These are phyloP conservation scores for Candida coleopterorum DNA, from an alignment of 805 yeast genomes.

Conservation along the genomic window DNA sequence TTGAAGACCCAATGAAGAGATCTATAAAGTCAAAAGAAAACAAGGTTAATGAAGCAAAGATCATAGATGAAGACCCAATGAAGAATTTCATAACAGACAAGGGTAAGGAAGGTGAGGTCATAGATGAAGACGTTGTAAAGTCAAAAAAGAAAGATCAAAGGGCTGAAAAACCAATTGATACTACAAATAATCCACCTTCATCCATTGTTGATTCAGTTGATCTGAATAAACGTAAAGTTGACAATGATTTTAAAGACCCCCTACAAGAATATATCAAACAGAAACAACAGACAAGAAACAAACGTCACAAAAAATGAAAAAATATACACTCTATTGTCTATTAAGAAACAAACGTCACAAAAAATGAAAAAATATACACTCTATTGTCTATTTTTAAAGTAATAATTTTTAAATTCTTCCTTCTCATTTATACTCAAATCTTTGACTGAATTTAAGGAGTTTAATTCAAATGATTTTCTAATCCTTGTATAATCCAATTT, in stretches of 20 bases:
- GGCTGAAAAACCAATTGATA: too few species aligned
- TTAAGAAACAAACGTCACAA: not conserved
- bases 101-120: not conserved
- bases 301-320: not conserved
- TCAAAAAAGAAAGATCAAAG: not conserved
- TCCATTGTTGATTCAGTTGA: not conserved
- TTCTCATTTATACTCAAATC: constrained; percentile 28
- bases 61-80: not conserved
- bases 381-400: too few species aligned
- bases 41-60: not conserved
- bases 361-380: too few species aligned
- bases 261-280: constrained; percentile 1
- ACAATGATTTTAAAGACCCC: constrained; percentile 16
- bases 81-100: not conserved
- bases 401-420: constrained; percentile 23
- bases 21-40: constrained; percentile 10
- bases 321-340: too few species aligned
- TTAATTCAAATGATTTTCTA: constrained; percentile 27
- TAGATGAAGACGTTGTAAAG: not conserved
- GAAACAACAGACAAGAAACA: constrained; percentile 2
- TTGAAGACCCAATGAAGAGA: constrained; percentile 35
- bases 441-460: constrained; percentile 25
- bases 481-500: constrained; percentile 10
- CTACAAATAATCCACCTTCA: too few species aligned
- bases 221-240: not conserved